These are phyloP conservation scores for Thielaviopsis musarum DNA, from an alignment of 2,329 filamentous ascomycete species.

Conservation along the genomic window DNA sequence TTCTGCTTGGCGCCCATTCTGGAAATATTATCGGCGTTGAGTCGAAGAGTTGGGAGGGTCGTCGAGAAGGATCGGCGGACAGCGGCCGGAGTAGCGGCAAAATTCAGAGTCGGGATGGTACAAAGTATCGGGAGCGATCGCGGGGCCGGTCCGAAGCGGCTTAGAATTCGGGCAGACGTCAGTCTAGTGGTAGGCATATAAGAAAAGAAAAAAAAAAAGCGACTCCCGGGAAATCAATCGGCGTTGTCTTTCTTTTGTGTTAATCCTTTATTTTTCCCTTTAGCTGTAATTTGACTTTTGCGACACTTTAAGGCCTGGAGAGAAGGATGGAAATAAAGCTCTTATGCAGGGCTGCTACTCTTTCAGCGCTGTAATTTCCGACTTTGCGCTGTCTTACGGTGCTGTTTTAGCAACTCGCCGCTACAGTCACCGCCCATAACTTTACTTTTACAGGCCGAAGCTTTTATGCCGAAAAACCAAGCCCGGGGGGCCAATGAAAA, in stretches of 20 bases:
- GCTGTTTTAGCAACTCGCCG: not conserved
- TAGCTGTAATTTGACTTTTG: not conserved
- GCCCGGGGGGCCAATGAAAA: too few species aligned
- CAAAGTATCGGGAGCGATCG: not conserved
- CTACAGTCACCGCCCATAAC: not conserved
- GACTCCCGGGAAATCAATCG: not conserved
- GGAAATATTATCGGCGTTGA: not conserved
- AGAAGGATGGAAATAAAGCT: not conserved
- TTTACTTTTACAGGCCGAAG: not conserved
- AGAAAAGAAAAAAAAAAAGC: not conserved
- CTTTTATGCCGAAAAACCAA: too few species aligned
- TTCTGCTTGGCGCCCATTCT: conserved; percentile 27
- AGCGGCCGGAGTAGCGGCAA: not conserved
- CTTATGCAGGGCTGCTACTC: not conserved
- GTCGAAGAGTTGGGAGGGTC: not conserved
- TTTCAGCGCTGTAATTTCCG: not conserved
- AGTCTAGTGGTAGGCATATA: conserved; percentile 5
- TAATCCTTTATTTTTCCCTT: not conserved
- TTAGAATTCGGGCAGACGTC: conserved; percentile 2
- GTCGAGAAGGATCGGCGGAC: not conserved
- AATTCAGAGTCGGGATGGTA: not conserved
- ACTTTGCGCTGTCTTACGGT: not conserved
- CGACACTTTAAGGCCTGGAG: not conserved
- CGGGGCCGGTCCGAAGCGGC: not conserved
- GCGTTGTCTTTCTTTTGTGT: not conserved